Percentiles rank a stretch among this genome's conserved stretches.
These are phyloP conservation scores for Lachancea sp. DNA, from an alignment of 805 yeast species.

Conservation along the genomic window DNA sequence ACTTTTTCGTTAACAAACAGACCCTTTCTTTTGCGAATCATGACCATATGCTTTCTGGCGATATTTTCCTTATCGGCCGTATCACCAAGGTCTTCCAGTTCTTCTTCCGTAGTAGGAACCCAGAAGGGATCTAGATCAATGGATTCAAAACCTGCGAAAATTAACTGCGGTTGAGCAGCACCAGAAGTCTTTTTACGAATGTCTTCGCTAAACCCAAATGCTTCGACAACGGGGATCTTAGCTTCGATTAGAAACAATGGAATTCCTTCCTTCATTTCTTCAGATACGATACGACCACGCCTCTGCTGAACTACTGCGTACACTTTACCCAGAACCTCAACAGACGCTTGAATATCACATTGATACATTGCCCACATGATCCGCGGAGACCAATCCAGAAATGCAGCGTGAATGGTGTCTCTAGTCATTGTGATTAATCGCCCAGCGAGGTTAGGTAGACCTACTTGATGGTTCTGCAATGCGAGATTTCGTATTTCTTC, in stretches of 20 bases:
- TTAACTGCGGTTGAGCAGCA: constrained; percentile 93
- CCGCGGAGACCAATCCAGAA: constrained; percentile 82
- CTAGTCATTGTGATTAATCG: constrained; percentile 67
- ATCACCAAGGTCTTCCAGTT: constrained; percentile 87
- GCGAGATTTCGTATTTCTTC: constrained; percentile 24
- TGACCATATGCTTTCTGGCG: constrained; percentile 81
- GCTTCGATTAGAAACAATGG: constrained; percentile 89
- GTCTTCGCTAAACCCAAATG: constrained; percentile 95
- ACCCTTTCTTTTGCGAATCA: constrained; percentile 80
- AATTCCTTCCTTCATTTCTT: constrained; percentile 97
- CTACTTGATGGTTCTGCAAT: constrained; percentile 23
- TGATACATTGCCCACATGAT: constrained; percentile 86
- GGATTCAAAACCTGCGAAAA: constrained; percentile 80
- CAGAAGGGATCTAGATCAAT: constrained; percentile 94
- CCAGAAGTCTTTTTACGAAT: constrained; percentile 91
- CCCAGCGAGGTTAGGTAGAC: constrained; percentile 52
- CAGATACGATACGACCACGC: constrained; percentile 77
- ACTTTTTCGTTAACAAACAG: constrained; percentile 84
- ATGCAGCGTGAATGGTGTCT: constrained; percentile 62
- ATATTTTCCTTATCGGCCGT: constrained; percentile 87
- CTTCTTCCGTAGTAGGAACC: constrained; percentile 98
- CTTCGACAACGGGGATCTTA: constrained; percentile 85
- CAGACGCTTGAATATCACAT: constrained; percentile 91
- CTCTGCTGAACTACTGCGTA: constrained; percentile 89
- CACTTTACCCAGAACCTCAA: constrained; percentile 92